Evolutionary conservation across 306 rosid species (phyloP).

Genomic region (Mucuna pruriens): DNA sequence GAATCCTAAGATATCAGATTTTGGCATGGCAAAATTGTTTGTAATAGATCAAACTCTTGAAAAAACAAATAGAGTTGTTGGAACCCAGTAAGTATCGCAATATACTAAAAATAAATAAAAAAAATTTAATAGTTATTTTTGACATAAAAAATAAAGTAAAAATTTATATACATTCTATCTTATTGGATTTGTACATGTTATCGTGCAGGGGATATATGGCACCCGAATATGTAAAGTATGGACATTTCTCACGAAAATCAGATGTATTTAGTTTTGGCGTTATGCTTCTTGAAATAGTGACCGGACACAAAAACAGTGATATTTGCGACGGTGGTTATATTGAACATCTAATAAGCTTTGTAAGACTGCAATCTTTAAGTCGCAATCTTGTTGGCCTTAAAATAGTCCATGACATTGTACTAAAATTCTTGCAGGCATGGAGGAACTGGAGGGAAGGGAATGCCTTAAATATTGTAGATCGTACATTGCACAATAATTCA

Average conservation of each 20-base stretch:
- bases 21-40: constrained; percentile 50
- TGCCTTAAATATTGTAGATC: background rate
- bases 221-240: background rate
- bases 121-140: background rate
- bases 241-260: background rate
- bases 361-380: background rate
- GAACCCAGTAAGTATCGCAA: constrained; percentile 45
- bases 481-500: background rate
- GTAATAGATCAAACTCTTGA: constrained; percentile 29
- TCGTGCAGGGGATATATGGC: background rate
- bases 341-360: constrained; percentile 1
- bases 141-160: background rate
- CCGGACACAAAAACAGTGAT: background rate
- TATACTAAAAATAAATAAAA: background rate
- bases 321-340: background rate
- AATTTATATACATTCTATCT: background rate
- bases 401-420: background rate
- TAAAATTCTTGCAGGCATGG: background rate
- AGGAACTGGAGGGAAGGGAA: constrained; percentile 1
- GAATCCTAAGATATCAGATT: constrained; percentile 50
- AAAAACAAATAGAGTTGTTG: constrained; percentile 41
- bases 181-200: background rate
- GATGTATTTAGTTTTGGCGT: constrained; percentile 13
- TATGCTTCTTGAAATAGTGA: constrained; percentile 1
- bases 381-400: background rate